Evolutionary conservation across 768 basidiomycete species (phyloP).

Genomic region (Jaapia argillacea): DNA sequence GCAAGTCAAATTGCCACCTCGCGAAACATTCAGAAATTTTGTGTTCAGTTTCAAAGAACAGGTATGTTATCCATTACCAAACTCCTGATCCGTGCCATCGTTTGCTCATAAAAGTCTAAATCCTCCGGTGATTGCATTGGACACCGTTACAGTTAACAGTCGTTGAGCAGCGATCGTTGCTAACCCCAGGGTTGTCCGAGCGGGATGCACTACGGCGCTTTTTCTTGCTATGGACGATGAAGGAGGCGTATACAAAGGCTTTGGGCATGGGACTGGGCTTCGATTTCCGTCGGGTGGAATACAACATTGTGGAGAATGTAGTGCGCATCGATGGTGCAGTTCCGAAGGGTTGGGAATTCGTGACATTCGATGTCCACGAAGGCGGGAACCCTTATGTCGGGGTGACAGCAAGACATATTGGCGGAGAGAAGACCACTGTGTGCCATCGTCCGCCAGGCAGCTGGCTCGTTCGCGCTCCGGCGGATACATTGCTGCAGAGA

Average conservation of each 20-base stretch:
- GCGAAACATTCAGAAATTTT: conserved; percentile 49
- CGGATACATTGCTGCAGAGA: no score
- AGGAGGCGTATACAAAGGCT: conserved; percentile 89
- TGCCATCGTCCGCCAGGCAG: no score
- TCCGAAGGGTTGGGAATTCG: conserved; percentile 60
- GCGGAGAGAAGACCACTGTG: conserved; percentile 24
- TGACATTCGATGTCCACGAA: conserved; percentile 43
- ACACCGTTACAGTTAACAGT: conserved; percentile 26
- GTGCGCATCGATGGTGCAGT: conserved; percentile 50
- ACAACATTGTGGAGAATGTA: conserved; percentile 38
- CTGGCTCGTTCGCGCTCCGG: no score
- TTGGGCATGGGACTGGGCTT: conserved; percentile 77
- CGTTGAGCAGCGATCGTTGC: conserved; percentile 22
- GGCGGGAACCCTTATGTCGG: conserved; percentile 50
- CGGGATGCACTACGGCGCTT: conserved; percentile 49
- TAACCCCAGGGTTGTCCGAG: conserved; percentile 26
- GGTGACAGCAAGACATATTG: conserved; percentile 52
- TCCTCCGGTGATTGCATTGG: not conserved
- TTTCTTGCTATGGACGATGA: conserved; percentile 84
- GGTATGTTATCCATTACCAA: no score
- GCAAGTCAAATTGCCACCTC: conserved; percentile 56
- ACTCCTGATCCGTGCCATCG: conserved; percentile 6
- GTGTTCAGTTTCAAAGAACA: conserved; percentile 55
- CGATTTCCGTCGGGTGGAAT: conserved; percentile 71
- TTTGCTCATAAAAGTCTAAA: conserved; percentile 2